Conservation (phyloP, 331 rosid species). For the Quercus lobata region DNA sequence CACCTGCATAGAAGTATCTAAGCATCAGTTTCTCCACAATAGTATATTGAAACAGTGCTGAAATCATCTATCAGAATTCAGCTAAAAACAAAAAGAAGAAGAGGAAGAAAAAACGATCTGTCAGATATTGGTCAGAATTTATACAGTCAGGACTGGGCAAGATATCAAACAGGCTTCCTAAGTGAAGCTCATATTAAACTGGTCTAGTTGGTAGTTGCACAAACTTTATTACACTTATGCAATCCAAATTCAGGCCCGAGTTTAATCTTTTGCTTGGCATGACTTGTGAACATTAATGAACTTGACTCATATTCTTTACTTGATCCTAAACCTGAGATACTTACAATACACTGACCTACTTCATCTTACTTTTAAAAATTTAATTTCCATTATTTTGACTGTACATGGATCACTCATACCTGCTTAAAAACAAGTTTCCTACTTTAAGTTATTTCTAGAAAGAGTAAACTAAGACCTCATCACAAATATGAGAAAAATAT, state of each 20-base stretch:
- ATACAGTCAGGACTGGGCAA: not conserved
- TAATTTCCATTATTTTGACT: not conserved
- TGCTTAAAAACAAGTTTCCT: not conserved
- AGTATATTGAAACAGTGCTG: slow-evolving; percentile 1
- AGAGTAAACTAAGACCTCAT: not conserved
- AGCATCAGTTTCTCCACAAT: slow-evolving; percentile 6
- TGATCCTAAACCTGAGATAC: not conserved
- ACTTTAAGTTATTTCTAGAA: not conserved
- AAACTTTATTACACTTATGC: not conserved
- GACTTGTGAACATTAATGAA: not conserved
- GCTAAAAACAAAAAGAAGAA: too few species aligned
- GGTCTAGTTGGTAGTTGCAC: too few species aligned
- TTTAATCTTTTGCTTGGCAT: not conserved
- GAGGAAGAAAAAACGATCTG: not conserved
- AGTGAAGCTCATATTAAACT: not conserved
- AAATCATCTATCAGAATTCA: not conserved
- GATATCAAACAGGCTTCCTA: not conserved
- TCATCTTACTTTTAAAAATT: not conserved
- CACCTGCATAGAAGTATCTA: slow-evolving; percentile 13
- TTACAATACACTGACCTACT: not conserved
- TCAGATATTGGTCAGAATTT: not conserved
- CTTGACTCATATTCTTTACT: not conserved
- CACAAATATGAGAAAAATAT: not conserved
- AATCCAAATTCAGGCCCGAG: slow-evolving; percentile 8
- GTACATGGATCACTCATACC: not conserved